These are phyloP conservation scores for Phialophora verrucosa DNA, from an alignment of 2,329 filamentous ascomycete genomes.

Conservation along the genomic window DNA sequence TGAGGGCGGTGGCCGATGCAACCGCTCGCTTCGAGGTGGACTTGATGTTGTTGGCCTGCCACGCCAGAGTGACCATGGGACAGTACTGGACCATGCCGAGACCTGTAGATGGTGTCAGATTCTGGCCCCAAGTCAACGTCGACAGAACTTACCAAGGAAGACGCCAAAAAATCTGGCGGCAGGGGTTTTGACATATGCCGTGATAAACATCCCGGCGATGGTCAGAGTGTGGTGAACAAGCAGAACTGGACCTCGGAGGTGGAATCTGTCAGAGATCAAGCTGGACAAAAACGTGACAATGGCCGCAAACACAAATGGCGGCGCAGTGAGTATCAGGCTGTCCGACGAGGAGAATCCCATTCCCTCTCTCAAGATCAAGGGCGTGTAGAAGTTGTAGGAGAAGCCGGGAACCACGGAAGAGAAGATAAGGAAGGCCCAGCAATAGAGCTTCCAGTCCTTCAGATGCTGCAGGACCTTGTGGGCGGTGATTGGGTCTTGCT, in stretches of 20 bases:
- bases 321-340: conserved; percentile 43
- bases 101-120: conserved; percentile 28
- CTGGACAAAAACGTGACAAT: conserved; percentile 43
- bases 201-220: conserved; percentile 34
- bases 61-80: conserved; percentile 42
- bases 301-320: conserved; percentile 47
- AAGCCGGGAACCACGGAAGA: conserved; percentile 42
- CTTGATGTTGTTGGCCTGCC: conserved; percentile 45
- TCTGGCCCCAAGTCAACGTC: neutral
- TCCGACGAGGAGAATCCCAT: conserved; percentile 47
- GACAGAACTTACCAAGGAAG: conserved; percentile 41
- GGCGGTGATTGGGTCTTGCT: conserved; percentile 40
- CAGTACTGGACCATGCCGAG: conserved; percentile 42
- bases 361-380: conserved; percentile 46
- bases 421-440: conserved; percentile 20
- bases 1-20: conserved; percentile 42
- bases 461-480: conserved; percentile 41
- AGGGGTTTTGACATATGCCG: conserved; percentile 28
- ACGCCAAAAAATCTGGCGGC: conserved; percentile 32
- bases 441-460: conserved; percentile 47
- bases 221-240: conserved; percentile 26
- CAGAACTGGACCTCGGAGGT: conserved; percentile 34
- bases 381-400: conserved; percentile 45
- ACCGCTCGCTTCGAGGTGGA: conserved; percentile 42
- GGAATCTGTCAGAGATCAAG: conserved; percentile 37